Conservation (phyloP, 1,284 basidiomycete species). For the Wolfiporia cocos region DNA sequence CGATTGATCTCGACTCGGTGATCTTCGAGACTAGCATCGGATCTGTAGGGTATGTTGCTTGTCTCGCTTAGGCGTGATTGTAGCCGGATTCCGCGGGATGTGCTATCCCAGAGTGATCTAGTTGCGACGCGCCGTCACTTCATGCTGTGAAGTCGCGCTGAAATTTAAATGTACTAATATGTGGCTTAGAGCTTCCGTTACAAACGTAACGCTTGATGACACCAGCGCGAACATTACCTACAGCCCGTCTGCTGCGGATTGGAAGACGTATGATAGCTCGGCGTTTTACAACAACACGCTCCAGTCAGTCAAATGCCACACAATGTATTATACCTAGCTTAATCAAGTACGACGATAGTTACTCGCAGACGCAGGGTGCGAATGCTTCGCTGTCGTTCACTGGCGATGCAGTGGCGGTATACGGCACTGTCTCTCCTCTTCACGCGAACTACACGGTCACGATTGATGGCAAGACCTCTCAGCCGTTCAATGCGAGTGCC, state of each 20-base stretch:
- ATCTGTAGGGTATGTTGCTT: constrained; percentile 31
- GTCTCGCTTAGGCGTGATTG: too few species aligned
- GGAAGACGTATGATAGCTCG: constrained; percentile 25
- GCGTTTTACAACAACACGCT: constrained; percentile 33
- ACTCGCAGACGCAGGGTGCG: constrained; percentile 32
- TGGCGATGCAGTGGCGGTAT: constrained; percentile 45
- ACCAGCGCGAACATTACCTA: constrained; percentile 32
- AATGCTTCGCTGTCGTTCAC: constrained; percentile 37
- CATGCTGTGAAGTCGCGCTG: not conserved
- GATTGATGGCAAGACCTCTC: constrained; percentile 32
- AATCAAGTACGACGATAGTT: too few species aligned
- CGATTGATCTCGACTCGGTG: constrained; percentile 45
- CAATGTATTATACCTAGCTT: not conserved
- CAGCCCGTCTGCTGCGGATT: constrained; percentile 29
- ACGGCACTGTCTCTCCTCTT: constrained; percentile 43
- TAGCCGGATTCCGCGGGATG: too few species aligned
- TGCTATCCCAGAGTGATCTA: too few species aligned
- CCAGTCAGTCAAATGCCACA: constrained; percentile 27
- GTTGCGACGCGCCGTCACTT: not conserved
- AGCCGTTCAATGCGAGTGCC: constrained; percentile 29
- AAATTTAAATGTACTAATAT: not conserved
- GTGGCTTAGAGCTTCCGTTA: constrained; percentile 24
- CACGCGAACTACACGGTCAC: constrained; percentile 40
- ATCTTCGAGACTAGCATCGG: constrained; percentile 37
- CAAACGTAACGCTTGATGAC: constrained; percentile 34